Base-by-base conservation (phyloP, 768 basidiomycete genomes). In the Tylopilus vinaceipallidus region DNA sequence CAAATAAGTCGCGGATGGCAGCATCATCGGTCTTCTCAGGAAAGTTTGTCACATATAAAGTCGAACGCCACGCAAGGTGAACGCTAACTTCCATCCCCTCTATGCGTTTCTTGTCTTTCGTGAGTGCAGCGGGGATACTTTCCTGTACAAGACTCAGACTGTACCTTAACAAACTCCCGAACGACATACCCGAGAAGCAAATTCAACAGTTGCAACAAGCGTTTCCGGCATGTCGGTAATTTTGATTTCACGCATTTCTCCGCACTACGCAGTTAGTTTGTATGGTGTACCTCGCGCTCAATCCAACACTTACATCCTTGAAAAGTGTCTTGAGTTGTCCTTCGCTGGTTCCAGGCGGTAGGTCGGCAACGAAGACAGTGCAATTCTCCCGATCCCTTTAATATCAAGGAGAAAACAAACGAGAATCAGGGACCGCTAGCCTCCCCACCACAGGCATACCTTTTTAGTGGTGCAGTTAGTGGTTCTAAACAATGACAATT, bases 31-130 rank as follows among this genome's bases (percentile, higher is more conserved):
- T 76, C 16, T 79, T 75, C 64, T 91, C 89, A 0, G 95, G 87
- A 71, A 98, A 98, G 71, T 98, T 99, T 16, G 97, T 95, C 44
- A 97, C 84, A 68, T 95, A 99, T 3, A 99, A 69, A 5, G 95
- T 98, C 3, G 92, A 93, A 57, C 87, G 81, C 94, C 94, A 97
- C 2, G 90, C 93, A 36, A 95, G 75, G 62, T 94, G 86, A 3
- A 98, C 94, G 8, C 80, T 75, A 17, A 98, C 75, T 65, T 97
- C 93, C 40, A 81, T 73, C 0, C 77, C 85, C 39, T 78, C 76
- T 30, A 98, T 60, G 42, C 84, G 82, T 66, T 95, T 97, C 71
- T 95, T 97, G 71, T 99, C 95, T 64, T 92, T 95, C 0, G 94
- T 95, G 33, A 95, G 74, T 2, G 91, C 97, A 0, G 82, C 81